Evolutionary conservation across 1,284 basidiomycete species (phyloP).

Genomic region (Puccinia hordei): DNA sequence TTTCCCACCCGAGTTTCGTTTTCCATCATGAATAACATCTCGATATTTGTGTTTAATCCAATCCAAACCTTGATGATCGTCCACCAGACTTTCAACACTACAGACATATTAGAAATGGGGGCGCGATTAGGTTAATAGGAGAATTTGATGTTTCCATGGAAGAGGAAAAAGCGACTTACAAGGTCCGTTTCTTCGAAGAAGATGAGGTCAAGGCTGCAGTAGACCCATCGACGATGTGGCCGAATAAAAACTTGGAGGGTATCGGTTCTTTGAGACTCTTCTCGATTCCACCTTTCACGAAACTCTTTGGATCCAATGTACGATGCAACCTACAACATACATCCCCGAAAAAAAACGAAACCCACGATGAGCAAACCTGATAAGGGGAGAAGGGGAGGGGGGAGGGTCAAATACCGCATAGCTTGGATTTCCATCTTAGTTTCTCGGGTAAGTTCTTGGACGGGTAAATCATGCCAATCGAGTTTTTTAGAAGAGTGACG

Average conservation of each 20-base stretch:
- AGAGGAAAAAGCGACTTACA: conserved; percentile 19
- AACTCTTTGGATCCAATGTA: conserved; percentile 59
- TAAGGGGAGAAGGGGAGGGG: neutral
- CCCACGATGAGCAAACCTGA: neutral
- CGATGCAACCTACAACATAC: conserved; percentile 56
- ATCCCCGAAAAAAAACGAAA: neutral
- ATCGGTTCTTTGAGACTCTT: conserved; percentile 38
- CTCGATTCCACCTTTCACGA: conserved; percentile 55
- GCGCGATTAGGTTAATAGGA: too few relatives aligned
- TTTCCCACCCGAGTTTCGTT: too few relatives aligned
- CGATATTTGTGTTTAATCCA: neutral
- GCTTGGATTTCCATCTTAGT: conserved; percentile 45
- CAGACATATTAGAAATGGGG: neutral
- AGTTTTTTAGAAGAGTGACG: neutral
- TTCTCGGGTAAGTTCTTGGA: conserved; percentile 27
- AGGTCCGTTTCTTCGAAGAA: conserved; percentile 39
- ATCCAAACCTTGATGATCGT: neutral
- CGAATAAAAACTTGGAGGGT: conserved; percentile 32
- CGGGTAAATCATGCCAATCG: conserved; percentile 36
- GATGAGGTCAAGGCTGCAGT: neutral
- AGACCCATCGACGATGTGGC: conserved; percentile 31
- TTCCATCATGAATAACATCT: neutral
- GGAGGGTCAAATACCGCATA: conserved; percentile 4
- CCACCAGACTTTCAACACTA: neutral
- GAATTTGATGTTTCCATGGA: too few relatives aligned